Conservation (phyloP, 2,329 filamentous ascomycete genomes). For the Paraphoma chrysanthemicola region DNA sequence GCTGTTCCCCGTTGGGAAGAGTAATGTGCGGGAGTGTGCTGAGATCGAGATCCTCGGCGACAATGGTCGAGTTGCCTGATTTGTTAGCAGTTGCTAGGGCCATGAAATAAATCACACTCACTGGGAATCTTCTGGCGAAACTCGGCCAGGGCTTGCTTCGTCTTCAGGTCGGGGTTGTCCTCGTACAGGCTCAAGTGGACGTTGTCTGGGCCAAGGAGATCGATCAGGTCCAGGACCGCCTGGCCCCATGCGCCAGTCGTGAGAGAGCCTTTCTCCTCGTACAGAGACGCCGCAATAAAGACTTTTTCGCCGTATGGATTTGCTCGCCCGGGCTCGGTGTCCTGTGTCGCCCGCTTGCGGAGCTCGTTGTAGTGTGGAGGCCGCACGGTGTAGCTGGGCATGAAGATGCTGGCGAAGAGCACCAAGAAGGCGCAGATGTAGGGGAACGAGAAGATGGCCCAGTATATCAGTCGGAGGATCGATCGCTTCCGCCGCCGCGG, state of each 20-base stretch:
- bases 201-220: constrained; percentile 71
- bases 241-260: constrained; percentile 70
- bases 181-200: constrained; percentile 78
- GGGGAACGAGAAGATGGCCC: constrained; percentile 38
- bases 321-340: constrained; percentile 48
- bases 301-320: constrained; percentile 68
- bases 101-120: constrained; percentile 22
- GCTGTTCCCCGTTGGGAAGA: constrained; percentile 66
- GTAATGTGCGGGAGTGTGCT: constrained; percentile 64
- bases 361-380: constrained; percentile 60
- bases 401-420: constrained; percentile 56
- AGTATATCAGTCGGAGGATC: constrained; percentile 39
- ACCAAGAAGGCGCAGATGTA: constrained; percentile 46
- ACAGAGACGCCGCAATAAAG: constrained; percentile 76
- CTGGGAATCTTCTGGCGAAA: constrained; percentile 61
- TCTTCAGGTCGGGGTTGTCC: constrained; percentile 68
- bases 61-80: constrained; percentile 57
- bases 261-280: constrained; percentile 67
- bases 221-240: constrained; percentile 66
- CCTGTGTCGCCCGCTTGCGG: constrained; percentile 40
- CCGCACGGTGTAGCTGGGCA: constrained; percentile 63
- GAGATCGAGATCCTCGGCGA: constrained; percentile 66
- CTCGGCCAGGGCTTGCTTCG: constrained; percentile 60
- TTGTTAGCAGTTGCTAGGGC: constrained; percentile 14
- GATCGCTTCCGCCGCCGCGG: constrained; percentile 43